These are phyloP conservation scores for Limtongia smithiae DNA, from an alignment of 805 yeast species.

Conservation along the genomic window DNA sequence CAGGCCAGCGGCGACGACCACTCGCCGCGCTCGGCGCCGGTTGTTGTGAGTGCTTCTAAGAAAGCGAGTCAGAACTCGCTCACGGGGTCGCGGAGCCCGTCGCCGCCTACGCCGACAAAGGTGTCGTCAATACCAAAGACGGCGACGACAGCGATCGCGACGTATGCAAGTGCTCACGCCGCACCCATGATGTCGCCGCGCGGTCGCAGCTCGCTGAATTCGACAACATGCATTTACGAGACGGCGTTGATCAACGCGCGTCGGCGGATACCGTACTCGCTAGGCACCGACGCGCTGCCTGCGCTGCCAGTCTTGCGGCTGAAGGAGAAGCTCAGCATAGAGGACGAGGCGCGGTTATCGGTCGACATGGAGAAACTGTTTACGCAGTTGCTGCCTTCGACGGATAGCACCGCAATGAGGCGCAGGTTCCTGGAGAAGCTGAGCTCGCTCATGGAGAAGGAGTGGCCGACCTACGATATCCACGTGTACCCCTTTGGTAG, in stretches of 20 bases:
- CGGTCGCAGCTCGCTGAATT: no score
- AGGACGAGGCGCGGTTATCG: conserved; percentile 20
- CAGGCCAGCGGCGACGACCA: no score
- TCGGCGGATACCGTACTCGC: conserved; percentile 30
- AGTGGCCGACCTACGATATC: conserved; percentile 29
- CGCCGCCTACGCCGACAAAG: no score
- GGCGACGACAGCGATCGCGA: no score
- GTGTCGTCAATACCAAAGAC: no score
- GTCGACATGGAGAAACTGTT: conserved; percentile 17
- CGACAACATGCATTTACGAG: conserved; percentile 19
- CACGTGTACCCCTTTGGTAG: conserved; percentile 29
- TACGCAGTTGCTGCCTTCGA: conserved; percentile 20
- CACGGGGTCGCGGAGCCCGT: no score
- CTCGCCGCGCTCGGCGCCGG: no score
- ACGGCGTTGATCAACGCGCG: conserved; percentile 26
- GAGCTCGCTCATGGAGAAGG: conserved; percentile 20
- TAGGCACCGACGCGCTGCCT: conserved; percentile 26
- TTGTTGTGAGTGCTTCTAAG: no score
- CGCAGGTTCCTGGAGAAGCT: conserved; percentile 22
- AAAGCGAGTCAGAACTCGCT: no score
- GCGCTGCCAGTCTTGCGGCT: conserved; percentile 7
- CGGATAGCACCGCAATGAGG: conserved; percentile 16
- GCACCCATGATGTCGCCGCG: no score
- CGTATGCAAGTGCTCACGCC: no score
- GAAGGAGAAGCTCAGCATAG: conserved; percentile 6